phyloP scores from a whole-genome alignment of 257 asterid genomes.

The Solanum ahanhuiri region DNA sequence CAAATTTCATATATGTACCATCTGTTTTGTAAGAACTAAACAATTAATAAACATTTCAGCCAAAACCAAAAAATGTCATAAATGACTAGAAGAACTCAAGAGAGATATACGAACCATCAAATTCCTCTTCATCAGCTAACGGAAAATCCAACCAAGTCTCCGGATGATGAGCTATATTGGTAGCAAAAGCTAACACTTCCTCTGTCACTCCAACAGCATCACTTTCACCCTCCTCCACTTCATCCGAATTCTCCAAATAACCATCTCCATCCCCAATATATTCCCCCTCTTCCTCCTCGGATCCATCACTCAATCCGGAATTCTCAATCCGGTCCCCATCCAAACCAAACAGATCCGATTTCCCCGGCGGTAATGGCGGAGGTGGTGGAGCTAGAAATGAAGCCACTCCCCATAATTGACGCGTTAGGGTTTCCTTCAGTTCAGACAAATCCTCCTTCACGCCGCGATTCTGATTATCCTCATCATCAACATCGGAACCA shows the following conservation, averaged over 20 bases:
- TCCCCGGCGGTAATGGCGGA: conserved; percentile 40
- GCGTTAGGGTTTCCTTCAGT: conserved; percentile 60
- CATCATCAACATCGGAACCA: background rate
- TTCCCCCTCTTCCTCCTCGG: conserved; percentile 20
- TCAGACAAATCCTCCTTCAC: conserved; percentile 86
- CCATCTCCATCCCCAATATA: conserved; percentile 3
- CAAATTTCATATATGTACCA: background rate
- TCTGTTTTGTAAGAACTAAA: background rate
- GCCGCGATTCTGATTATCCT: conserved; percentile 47
- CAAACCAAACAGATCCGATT: conserved; percentile 7
- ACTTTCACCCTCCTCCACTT: conserved; percentile 13
- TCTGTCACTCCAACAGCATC: conserved; percentile 80
- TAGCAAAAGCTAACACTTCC: conserved; percentile 78
- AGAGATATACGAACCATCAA: conserved; percentile 43
- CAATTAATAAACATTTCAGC: background rate
- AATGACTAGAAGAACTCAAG: background rate
- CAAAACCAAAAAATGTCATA: background rate
- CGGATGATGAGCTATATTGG: conserved; percentile 92
- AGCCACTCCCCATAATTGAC: conserved; percentile 93
- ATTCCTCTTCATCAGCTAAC: conserved; percentile 71
- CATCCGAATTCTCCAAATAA: conserved; percentile 1
- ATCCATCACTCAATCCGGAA: background rate
- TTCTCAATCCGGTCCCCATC: conserved; percentile 8
- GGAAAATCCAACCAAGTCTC: conserved; percentile 99
- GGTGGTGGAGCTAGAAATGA: conserved; percentile 95